These are phyloP conservation scores for Sporothrix mexicana DNA, from an alignment of 2,329 filamentous ascomycete species.

Conservation along the genomic window DNA sequence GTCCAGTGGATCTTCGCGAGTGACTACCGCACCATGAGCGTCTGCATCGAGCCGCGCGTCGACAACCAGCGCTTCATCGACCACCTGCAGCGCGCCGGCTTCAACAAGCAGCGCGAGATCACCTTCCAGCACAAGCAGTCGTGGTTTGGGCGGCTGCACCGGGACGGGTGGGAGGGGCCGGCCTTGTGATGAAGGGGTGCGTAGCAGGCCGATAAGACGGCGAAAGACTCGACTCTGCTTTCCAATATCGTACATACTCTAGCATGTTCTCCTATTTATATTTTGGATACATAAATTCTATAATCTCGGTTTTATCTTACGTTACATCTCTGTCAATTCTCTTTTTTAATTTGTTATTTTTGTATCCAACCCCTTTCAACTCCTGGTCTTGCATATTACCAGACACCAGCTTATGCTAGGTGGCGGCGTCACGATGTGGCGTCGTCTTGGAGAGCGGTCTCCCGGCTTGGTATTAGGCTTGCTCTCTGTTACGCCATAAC, in stretches of 20 bases:
- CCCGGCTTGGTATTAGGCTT: too few species aligned
- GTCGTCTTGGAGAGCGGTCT: too few species aligned
- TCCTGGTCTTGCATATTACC: background rate
- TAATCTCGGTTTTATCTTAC: too few species aligned
- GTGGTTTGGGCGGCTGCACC: constrained; percentile 78
- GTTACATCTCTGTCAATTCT: too few species aligned
- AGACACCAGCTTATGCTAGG: background rate
- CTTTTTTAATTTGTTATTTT: too few species aligned
- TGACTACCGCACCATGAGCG: constrained; percentile 79
- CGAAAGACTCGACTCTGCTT: background rate
- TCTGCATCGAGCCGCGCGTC: constrained; percentile 86
- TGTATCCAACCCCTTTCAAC: too few species aligned
- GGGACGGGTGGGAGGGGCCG: constrained; percentile 81
- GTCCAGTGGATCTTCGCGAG: constrained; percentile 84
- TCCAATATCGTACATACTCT: constrained; percentile 3
- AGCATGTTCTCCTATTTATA: background rate
- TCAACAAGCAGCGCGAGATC: constrained; percentile 85
- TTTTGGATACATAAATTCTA: too few species aligned
- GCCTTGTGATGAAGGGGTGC: constrained; percentile 53
- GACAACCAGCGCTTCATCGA: constrained; percentile 80
- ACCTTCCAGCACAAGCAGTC: constrained; percentile 91
- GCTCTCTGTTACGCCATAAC: too few species aligned
- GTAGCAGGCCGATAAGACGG: too few species aligned
- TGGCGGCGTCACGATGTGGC: too few species aligned
- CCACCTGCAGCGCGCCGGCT: constrained; percentile 76